Base-by-base conservation (phyloP, 2,329 filamentous ascomycete genomes). In the Colletotrichum truncatum region DNA sequence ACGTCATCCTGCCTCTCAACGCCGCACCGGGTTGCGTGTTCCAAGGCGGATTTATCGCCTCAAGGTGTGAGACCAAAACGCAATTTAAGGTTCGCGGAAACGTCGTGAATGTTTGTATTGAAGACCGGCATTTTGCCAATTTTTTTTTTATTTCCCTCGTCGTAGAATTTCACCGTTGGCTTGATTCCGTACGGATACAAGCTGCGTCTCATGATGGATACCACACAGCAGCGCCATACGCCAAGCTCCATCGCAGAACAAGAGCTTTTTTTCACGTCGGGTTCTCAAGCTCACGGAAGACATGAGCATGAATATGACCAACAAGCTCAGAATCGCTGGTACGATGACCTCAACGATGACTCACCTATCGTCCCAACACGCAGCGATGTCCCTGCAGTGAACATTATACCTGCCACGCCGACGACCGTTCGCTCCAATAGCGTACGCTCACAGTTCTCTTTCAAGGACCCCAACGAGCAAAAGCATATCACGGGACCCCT, bases 401-500 rank as follows among this genome's bases (percentile, higher is more conserved):
- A 65, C 26, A 62, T 65, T 18, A 65, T 65, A 45, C 62, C 62
- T 4, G 62, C 62, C 26, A 65, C 62, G 28, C 62, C 62, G n/a
- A 62, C 62, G 6, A 65, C 62, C 3, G 32, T 61, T 23, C 62
- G 62, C 32, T 65, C 62, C 57, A 62, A 62, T 43, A 65, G 62
- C 21, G 62, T 65, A 21, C 62, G 62, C 18, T 65, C 62, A 18
- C 59, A 65, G 34, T 45, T 26, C 4, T 65, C 62, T 23, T 65
- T 48, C 23, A 52, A 45, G 41, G 62, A 54, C 12, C 25, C 52
- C 45, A 52, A 23, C 18, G 57, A 59, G n/a, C 49, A 52, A 12
- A 59, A 48, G 32, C 62, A 65, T 7, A 18, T 51, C 32, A 7
- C 56, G 7, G 56, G 48, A 12, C 48, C 62, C 7, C 46, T 65